Evolutionary conservation across 192 early-diverging fungal genomes (phyloP).

Genomic region (Backusella liffmaniae): DNA sequence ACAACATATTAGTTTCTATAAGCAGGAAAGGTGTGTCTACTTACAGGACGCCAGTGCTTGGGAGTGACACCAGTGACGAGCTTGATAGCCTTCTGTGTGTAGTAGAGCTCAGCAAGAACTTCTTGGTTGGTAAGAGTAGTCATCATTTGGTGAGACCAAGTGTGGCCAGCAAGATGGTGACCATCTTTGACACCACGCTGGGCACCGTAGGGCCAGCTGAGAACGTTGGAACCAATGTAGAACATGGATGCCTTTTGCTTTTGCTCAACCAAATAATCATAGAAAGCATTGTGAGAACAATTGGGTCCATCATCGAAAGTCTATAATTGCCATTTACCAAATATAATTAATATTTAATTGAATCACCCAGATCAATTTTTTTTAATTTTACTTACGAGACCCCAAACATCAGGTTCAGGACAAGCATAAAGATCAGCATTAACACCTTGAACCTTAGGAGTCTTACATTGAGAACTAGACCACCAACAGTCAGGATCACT

Average conservation of each 20-base stretch:
- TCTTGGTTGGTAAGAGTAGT: conserved; percentile 48
- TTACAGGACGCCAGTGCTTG: conserved; percentile 38
- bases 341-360: neutral
- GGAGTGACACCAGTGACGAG: conserved; percentile 41
- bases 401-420: conserved; percentile 44
- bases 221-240: conserved; percentile 59
- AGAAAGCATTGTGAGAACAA: conserved; percentile 41
- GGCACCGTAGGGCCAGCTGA: conserved; percentile 44
- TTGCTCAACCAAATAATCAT: conserved; percentile 42
- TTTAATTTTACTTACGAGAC: conserved; percentile 29
- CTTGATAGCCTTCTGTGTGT: conserved; percentile 48
- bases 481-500: conserved; percentile 45
- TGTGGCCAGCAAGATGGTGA: conserved; percentile 65
- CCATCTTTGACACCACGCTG: conserved; percentile 50
- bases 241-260: conserved; percentile 63
- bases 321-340: neutral
- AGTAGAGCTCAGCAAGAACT: conserved; percentile 58
- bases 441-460: conserved; percentile 23
- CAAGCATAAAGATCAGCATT: conserved; percentile 44
- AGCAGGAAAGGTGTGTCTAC: neutral
- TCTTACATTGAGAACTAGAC: conserved; percentile 44
- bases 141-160: conserved; percentile 58
- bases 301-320: conserved; percentile 72
- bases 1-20: neutral
- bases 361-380: neutral